These are phyloP conservation scores for Firmiana major DNA, from an alignment of 345 rosid genomes.

Conservation along the genomic window DNA sequence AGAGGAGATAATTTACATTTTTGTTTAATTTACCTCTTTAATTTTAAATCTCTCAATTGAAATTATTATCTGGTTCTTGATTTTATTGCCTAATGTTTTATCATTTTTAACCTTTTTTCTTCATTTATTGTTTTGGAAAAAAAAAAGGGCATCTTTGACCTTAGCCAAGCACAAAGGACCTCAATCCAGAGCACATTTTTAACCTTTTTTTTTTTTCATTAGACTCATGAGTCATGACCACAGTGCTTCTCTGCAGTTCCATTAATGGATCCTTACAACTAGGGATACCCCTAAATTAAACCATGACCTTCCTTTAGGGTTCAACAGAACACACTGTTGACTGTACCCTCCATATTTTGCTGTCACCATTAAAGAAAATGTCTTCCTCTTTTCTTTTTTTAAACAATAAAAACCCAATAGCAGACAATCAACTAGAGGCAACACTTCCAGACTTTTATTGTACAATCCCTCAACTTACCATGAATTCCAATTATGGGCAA, in stretches of 20 bases:
- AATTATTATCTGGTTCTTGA: too few species aligned
- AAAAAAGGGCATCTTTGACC: not conserved
- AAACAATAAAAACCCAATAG: not conserved
- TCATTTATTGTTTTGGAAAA: too few species aligned
- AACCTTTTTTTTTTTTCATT: not conserved
- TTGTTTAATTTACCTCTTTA: too few species aligned
- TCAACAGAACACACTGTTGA: not conserved
- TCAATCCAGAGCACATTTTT: not conserved
- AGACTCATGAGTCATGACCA: not conserved
- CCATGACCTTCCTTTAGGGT: constrained; percentile 8
- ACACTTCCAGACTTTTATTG: not conserved
- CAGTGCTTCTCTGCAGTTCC: not conserved
- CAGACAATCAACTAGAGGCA: not conserved
- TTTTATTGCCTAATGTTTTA: too few species aligned
- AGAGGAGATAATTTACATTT: too few species aligned
- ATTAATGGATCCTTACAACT: constrained; percentile 6
- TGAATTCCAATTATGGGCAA: not conserved
- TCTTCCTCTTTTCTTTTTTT: not conserved
- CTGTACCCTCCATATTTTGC: not conserved
- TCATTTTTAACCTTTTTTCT: too few species aligned
- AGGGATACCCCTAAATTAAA: not conserved
- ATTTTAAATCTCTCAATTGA: too few species aligned
- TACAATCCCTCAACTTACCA: not conserved
- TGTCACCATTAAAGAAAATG: not conserved
- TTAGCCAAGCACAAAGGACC: not conserved